Conservation (phyloP, 1,284 basidiomycete species). For the Marasmius tenuissimus region DNA sequence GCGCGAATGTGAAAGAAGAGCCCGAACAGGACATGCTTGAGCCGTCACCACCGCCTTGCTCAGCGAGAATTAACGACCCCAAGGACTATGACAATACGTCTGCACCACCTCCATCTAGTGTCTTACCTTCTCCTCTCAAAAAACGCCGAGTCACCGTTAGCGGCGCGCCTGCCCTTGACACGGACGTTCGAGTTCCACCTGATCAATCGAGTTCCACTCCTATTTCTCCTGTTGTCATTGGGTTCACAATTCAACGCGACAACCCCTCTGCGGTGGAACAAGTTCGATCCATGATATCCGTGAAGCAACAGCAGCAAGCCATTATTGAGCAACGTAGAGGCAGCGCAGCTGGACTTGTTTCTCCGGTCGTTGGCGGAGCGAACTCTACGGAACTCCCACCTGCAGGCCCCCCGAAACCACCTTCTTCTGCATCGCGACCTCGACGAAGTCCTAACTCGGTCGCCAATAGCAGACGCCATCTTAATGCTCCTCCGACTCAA, state of each 20-base stretch:
- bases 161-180: slow-evolving; percentile 55
- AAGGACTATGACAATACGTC: slow-evolving; percentile 22
- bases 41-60: slow-evolving; percentile 30
- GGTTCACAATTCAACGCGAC: slow-evolving; percentile 58
- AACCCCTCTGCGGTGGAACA: slow-evolving; percentile 60
- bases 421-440: slow-evolving; percentile 20
- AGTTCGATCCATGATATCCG: slow-evolving; percentile 58
- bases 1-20: slow-evolving; percentile 61
- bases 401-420: slow-evolving; percentile 15
- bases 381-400: slow-evolving; percentile 24
- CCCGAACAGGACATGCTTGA: slow-evolving; percentile 50
- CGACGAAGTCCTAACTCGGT: slow-evolving; percentile 40
- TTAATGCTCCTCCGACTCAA: slow-evolving; percentile 15
- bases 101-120: slow-evolving; percentile 38
- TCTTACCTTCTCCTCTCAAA: slow-evolving; percentile 58
- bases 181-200: slow-evolving; percentile 42
- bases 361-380: slow-evolving; percentile 21
- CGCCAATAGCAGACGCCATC: slow-evolving; percentile 23
- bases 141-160: slow-evolving; percentile 70
- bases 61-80: slow-evolving; percentile 11
- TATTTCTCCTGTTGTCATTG: slow-evolving; percentile 66
- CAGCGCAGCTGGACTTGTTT: slow-evolving; percentile 46
- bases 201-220: slow-evolving; percentile 52
- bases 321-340: slow-evolving; percentile 68
- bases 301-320: slow-evolving; percentile 70